Conservation (phyloP, 2,329 filamentous ascomycete genomes). For the Microdochium bolleyi region DNA sequence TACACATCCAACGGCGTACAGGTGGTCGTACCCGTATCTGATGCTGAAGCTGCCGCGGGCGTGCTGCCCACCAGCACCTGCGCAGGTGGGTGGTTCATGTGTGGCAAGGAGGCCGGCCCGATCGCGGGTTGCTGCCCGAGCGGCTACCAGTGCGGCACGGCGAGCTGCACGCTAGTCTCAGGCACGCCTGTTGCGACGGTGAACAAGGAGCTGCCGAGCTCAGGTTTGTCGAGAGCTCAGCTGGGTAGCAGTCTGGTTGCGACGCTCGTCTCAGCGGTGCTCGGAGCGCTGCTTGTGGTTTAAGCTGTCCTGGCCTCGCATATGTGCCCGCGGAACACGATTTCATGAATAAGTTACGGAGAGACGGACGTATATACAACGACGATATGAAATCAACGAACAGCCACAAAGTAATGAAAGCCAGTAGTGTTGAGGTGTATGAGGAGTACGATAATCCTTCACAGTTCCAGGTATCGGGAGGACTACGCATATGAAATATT, state of each 20-base stretch:
- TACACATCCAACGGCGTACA: slow-evolving; percentile 63
- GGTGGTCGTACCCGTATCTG: slow-evolving; percentile 54
- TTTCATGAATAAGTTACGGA: not conserved
- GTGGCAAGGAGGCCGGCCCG: slow-evolving; percentile 43
- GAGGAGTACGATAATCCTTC: not conserved
- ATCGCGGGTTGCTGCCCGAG: slow-evolving; percentile 78
- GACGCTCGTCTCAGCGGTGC: not conserved
- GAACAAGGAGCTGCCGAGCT: slow-evolving; percentile 40
- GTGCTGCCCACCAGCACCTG: slow-evolving; percentile 42
- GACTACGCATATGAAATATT: too few relatives aligned
- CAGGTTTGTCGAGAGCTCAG: not conserved
- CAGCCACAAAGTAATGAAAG: not conserved
- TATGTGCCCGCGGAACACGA: not conserved
- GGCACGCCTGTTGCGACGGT: slow-evolving; percentile 48
- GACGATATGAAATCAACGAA: not conserved
- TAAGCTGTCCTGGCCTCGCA: not conserved
- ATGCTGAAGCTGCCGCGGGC: slow-evolving; percentile 33
- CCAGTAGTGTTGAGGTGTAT: not conserved
- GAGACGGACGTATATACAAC: not conserved
- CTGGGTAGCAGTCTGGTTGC: not conserved
- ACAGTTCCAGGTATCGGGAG: too few relatives aligned
- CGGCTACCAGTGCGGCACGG: slow-evolving; percentile 65
- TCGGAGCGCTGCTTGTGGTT: not conserved
- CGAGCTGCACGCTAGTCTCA: slow-evolving; percentile 57
- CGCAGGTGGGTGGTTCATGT: slow-evolving; percentile 73